Evolutionary conservation across 768 basidiomycete species (phyloP), one percentile per base, ranked within the genome.

Genomic region (Rhizopogon vinicolor): DNA sequence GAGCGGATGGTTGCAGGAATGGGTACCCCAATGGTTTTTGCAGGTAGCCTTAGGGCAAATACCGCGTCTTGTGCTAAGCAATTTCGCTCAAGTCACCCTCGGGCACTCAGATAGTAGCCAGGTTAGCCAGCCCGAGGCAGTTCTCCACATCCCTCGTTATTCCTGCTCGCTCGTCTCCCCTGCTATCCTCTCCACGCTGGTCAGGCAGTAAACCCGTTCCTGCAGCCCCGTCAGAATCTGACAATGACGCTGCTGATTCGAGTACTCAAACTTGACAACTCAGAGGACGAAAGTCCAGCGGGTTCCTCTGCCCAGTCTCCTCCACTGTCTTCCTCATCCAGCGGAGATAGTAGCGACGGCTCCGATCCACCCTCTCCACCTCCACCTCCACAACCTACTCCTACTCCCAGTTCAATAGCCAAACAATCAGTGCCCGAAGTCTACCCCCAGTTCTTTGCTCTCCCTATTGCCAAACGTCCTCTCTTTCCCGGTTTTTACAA

Each of bases 401-500:
- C 66, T 28, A 65, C 74, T 1, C 69, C 73, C 5, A 78, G 79
- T 31, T 77, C 87, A 19, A 87, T 92, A 61, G 86, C 92, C 4
- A 92, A 91, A 61, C 91, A 90, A 55, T 86, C 89, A 14, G 86
- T 97, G 4, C 94, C 95, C 1, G 92, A 93, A 69, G 66, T 83
- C 56, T 98, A 98, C 70, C 95, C 96, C 1, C 92, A 96, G 67
- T 87, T 98, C 42, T 82, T 98, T 28, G 96, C 95, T 2, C 82
- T 98, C 0, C 96, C 96, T 3, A 98, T 98, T 57, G 93, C 93
- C 33, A 86, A 94, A 42, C 82, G 96, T 16, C 96, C 96, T 1
- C 85, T 98, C 44, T 98, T 98, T 75, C 96, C 96, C 4, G 93
- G 94, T 31, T 97, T 98, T 72, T 98, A 98, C 80, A 97, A 98